Percentiles rank a stretch among this genome's conserved stretches.
phyloP scores from a whole-genome alignment of 352 stramenopile species.

The Phytophthora cajani region DNA sequence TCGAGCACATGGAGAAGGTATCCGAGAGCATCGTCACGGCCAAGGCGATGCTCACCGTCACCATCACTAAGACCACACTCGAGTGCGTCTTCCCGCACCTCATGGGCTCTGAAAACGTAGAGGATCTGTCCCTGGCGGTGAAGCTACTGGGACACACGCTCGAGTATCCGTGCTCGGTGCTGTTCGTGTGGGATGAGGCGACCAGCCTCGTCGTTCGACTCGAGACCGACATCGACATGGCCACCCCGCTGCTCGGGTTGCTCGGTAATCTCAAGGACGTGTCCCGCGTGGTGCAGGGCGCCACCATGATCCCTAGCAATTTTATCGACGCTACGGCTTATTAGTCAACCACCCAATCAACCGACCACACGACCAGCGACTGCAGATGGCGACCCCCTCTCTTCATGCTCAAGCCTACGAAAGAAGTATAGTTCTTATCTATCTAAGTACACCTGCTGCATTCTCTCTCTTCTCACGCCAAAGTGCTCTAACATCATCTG shows the following conservation, averaged over 20 bases:
- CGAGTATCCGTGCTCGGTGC: slow-evolving; percentile 38
- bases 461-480: background rate
- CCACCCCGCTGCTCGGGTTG: slow-evolving; percentile 29
- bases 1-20: slow-evolving; percentile 41
- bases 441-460: background rate
- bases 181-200: slow-evolving; percentile 49
- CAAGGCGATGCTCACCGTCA: slow-evolving; percentile 32
- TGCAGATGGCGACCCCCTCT: background rate
- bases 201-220: slow-evolving; percentile 38
- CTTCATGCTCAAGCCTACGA: background rate
- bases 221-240: slow-evolving; percentile 39
- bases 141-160: slow-evolving; percentile 39
- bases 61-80: slow-evolving; percentile 40
- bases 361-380: background rate
- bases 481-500: background rate
- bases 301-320: slow-evolving; percentile 20
- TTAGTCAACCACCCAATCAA: background rate
- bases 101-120: slow-evolving; percentile 38
- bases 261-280: slow-evolving; percentile 35
- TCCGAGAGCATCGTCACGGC: slow-evolving; percentile 40
- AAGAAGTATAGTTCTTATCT: background rate
- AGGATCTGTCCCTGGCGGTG: slow-evolving; percentile 39
- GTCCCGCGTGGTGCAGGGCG: slow-evolving; percentile 31
- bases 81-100: slow-evolving; percentile 47
- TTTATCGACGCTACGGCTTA: slow-evolving; percentile 20